Base-by-base conservation (phyloP, 2,329 filamentous ascomycete genomes). In the Sporothrix pseudoabietina region DNA sequence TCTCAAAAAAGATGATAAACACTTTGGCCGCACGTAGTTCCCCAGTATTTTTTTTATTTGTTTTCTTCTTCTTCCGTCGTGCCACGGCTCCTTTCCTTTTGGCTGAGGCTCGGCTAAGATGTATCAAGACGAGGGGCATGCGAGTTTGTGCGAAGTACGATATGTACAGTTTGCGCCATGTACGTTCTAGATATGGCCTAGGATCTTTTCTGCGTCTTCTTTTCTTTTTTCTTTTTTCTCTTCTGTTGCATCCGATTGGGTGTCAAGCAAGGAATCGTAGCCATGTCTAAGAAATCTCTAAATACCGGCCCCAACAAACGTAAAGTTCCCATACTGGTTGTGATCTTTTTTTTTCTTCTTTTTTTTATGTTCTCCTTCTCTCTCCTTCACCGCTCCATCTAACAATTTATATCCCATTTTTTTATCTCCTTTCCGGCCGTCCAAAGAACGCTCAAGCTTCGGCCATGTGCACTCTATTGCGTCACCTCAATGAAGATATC, bases 381-480 rank as follows among this genome's bases (percentile, higher is more conserved):
- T 22, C 16, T 19, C 12, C n/a, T 19, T 59, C 49, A 26, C 32
- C 52, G 32, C 35, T 12, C 30, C n/a, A 19, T 30, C 16, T 14
- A 4, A 26, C 14, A 30, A 10, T 4, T 10, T 4, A 12, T 30
- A 54, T 44, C 32, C 49, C 49, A 32, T 30, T n/a, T 59, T 70
- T 57, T n/a, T 44, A 8, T 12, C 10, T 2, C 26, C 19, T 10
- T 54, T 54, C 30, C 10, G 16, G 10, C 16, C 16, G 44, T 70
- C 74, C 73, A 73, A 70, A 71, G 68, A 73, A 22, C 52, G 35
- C 35, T 35, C 54, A 41, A 16, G 32, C 44, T 32, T 52, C 10
- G 14, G 26, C 73, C 65, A 73, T 74, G 63, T 73, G 72, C 69
- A 22, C 32, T 6, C 41, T 3, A 32, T 54, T 71, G 54, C 69